Evolutionary conservation across 2,329 filamentous ascomycete genomes (phyloP).

Genomic region (Thermochaetoides dissita): DNA sequence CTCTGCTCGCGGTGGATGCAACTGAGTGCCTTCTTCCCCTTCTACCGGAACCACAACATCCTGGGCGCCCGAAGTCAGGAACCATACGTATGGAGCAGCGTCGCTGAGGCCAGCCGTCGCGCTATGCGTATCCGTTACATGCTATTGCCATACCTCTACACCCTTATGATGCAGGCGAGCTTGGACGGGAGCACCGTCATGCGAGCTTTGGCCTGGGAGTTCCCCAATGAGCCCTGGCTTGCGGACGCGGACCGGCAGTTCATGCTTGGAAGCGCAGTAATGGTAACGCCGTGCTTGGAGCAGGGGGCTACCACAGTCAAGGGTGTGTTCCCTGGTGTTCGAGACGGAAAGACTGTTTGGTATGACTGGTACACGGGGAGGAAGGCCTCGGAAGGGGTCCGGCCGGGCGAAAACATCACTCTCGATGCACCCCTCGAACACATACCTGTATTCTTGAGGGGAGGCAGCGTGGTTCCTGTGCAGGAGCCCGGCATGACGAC

Average conservation of each 20-base stretch:
- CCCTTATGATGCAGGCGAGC: conserved; percentile 53
- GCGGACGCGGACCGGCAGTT: conserved; percentile 58
- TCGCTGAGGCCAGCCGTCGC: conserved; percentile 46
- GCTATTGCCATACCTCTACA: conserved; percentile 64
- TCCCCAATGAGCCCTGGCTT: conserved; percentile 54
- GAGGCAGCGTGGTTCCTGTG: conserved; percentile 51
- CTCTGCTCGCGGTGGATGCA: conserved; percentile 54
- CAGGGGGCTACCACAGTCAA: conserved; percentile 47
- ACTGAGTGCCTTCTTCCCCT: conserved; percentile 55
- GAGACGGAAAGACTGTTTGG: conserved; percentile 47
- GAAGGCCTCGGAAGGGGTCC: conserved; percentile 26
- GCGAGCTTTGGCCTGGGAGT: conserved; percentile 62
- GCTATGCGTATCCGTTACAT: conserved; percentile 60
- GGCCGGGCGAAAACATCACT: conserved; percentile 25
- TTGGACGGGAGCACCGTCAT: conserved; percentile 54
- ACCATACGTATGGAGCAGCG: conserved; percentile 55
- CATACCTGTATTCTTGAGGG: conserved; percentile 58
- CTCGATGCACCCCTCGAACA: conserved; percentile 42
- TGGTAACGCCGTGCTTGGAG: conserved; percentile 54
- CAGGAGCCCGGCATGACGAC: conserved; percentile 59
- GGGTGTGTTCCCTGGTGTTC: conserved; percentile 56
- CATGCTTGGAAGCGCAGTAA: conserved; percentile 49
- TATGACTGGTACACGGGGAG: conserved; percentile 69
- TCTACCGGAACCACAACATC: conserved; percentile 64
- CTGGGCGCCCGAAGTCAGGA: conserved; percentile 51